A percentile compares a stretch with the other conserved stretches of the same genome.
These are phyloP conservation scores for Aspergillus jensenii DNA, from an alignment of 2,329 filamentous ascomycete species.

Conservation along the genomic window DNA sequence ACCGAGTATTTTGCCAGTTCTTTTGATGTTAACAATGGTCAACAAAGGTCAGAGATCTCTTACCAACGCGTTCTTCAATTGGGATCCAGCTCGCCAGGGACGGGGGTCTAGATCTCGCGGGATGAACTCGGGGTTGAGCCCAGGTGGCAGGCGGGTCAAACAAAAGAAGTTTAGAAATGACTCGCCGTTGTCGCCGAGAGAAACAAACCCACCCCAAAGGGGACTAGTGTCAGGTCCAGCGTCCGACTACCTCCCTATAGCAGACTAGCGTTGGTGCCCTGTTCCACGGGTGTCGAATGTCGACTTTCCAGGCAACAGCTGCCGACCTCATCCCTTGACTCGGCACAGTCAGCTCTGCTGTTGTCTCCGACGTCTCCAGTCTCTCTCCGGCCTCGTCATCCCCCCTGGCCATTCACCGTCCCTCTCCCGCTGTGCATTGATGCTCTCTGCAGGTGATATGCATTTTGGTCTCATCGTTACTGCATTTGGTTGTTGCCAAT, in stretches of 20 bases:
- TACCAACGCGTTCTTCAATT: no score
- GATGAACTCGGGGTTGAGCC: no score
- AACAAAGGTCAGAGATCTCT: no score
- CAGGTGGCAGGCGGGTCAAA: no score
- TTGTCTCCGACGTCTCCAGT: neutral
- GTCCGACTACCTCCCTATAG: neutral
- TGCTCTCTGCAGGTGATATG: conserved; percentile 3
- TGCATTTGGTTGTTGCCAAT: conserved; percentile 18
- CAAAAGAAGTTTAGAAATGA: neutral
- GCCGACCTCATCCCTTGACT: neutral
- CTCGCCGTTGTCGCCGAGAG: neutral
- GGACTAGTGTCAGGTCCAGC: conserved; percentile 9
- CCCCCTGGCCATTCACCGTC: neutral
- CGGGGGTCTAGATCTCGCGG: no score
- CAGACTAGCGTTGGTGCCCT: conserved; percentile 8
- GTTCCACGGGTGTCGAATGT: conserved; percentile 17
- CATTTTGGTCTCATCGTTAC: conserved; percentile 18
- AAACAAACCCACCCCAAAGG: neutral
- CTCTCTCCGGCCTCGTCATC: neutral
- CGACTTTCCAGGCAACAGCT: neutral
- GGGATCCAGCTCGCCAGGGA: no score
- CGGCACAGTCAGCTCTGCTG: neutral
- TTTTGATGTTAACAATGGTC: no score
- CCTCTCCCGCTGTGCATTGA: neutral
- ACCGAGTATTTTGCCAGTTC: neutral